Evolutionary conservation across 306 rosid genomes (phyloP).

Genomic region (Gleditsia sinensis): DNA sequence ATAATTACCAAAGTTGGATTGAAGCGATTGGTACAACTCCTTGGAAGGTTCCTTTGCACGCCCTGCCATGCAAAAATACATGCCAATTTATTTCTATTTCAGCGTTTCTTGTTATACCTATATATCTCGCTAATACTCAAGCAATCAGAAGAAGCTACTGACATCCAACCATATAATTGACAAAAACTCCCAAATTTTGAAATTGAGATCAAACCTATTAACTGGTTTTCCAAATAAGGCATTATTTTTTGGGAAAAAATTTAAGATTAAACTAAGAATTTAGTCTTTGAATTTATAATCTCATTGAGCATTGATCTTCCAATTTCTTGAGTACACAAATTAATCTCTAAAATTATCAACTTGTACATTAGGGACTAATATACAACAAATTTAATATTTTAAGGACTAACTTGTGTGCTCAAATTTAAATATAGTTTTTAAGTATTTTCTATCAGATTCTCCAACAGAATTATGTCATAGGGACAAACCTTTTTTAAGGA

Average conservation of each 20-base stretch:
- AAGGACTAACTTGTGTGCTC: no score
- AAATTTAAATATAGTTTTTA: no score
- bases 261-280: no score
- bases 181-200: neutral
- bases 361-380: no score
- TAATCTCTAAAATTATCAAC: no score
- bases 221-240: neutral
- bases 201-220: neutral
- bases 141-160: neutral
- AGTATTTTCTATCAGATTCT: no score
- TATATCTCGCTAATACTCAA: neutral
- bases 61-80: conserved; percentile 35
- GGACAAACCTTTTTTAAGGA: no score
- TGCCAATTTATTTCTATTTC: neutral
- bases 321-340: no score
- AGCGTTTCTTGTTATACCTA: neutral
- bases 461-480: no score
- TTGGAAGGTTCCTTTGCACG: conserved; percentile 52
- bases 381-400: no score
- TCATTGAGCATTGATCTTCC: no score
- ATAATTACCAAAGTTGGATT: conserved; percentile 54
- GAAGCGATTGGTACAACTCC: conserved; percentile 44
- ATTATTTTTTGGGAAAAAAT: neutral
- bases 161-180: neutral
- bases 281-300: no score